Evolutionary conservation across 2,329 filamentous ascomycete species (phyloP).

Genomic region (Fusarium sp.): DNA sequence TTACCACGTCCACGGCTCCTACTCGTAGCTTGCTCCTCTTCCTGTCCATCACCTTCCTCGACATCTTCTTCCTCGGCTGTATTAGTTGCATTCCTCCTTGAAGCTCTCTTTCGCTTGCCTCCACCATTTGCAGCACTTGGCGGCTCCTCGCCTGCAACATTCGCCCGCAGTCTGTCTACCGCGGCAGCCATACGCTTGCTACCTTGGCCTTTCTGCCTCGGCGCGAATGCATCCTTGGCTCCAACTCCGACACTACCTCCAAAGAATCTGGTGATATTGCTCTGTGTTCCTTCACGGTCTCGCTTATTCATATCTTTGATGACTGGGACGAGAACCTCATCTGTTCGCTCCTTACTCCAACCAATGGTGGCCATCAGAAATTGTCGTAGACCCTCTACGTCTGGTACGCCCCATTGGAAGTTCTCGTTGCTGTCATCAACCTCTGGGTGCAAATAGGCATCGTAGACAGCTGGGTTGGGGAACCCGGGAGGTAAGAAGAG

Average conservation of each 20-base stretch:
- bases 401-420: conserved; percentile 97
- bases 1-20: conserved; percentile 33
- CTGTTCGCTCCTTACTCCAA: conserved; percentile 90
- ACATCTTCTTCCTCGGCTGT: conserved; percentile 33
- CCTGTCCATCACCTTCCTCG: conserved; percentile 31
- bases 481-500: conserved; percentile 87
- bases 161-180: conserved; percentile 71
- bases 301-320: conserved; percentile 94
- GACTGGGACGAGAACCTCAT: conserved; percentile 95
- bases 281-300: conserved; percentile 90
- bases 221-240: conserved; percentile 74
- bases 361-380: conserved; percentile 95
- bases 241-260: conserved; percentile 78
- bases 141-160: conserved; percentile 40
- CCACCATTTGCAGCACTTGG: conserved; percentile 13
- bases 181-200: conserved; percentile 83
- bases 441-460: conserved; percentile 87
- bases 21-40: conserved; percentile 9
- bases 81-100: conserved; percentile 31
- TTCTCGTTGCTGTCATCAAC: conserved; percentile 81
- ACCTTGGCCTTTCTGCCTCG: conserved; percentile 71
- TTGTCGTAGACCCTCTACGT: conserved; percentile 83
- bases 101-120: conserved; percentile 43
- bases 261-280: conserved; percentile 95
- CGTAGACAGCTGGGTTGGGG: conserved; percentile 80